Conservation (phyloP, 495 filamentous ascomycete genomes). For the Daldinia bambusicola region DNA sequence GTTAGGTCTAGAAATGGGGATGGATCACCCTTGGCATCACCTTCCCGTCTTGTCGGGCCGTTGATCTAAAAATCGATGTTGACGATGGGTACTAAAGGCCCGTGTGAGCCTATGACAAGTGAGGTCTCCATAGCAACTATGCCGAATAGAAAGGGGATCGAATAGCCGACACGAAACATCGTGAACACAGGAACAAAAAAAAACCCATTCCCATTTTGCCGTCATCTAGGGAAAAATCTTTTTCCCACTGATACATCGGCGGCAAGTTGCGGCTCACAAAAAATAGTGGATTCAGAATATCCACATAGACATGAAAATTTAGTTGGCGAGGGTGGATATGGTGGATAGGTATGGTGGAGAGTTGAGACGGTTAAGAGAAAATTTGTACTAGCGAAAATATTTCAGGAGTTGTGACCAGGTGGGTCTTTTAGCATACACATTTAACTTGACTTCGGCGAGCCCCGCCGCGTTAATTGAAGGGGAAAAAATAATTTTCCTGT, state of each 20-base stretch:
- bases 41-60: neutral
- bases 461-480: slow-evolving; percentile 26
- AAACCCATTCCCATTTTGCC: neutral
- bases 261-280: slow-evolving; percentile 35
- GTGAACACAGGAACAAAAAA: neutral
- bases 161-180: neutral
- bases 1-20: neutral
- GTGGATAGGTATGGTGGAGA: slow-evolving; percentile 18
- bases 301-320: slow-evolving; percentile 19
- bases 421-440: neutral
- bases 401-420: slow-evolving; percentile 22
- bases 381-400: slow-evolving; percentile 19
- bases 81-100: neutral
- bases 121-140: slow-evolving; percentile 14
- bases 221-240: slow-evolving; percentile 12
- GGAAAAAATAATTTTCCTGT: slow-evolving; percentile 25
- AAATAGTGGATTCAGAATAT: slow-evolving; percentile 6
- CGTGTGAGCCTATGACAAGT: neutral
- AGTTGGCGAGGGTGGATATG: slow-evolving; percentile 27
- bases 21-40: neutral
- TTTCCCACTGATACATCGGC: slow-evolving; percentile 27
- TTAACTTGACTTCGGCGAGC: slow-evolving; percentile 13
- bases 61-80: slow-evolving; percentile 1
- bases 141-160: neutral
- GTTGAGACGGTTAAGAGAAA: slow-evolving; percentile 15